Evolutionary conservation across 805 yeast species (phyloP).

Genomic region (Candida khao-thaluensis): DNA sequence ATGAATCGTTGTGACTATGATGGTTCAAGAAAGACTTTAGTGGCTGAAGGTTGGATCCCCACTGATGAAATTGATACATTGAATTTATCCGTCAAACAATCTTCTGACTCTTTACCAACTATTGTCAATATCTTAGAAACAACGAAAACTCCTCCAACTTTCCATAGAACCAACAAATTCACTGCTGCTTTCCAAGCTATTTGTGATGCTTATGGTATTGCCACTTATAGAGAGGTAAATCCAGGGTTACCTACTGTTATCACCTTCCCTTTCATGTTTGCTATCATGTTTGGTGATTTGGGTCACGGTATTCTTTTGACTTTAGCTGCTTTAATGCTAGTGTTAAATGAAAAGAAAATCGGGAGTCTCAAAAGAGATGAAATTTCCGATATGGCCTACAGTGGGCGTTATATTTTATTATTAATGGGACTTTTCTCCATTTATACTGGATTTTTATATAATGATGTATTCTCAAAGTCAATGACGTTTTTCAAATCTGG

Average conservation of each 20-base stretch:
- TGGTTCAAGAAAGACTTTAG: conserved; percentile 76
- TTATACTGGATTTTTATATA: conserved; percentile 92
- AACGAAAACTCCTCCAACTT: conserved; percentile 89
- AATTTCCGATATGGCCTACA: conserved; percentile 92
- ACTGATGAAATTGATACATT: conserved; percentile 67
- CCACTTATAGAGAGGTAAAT: conserved; percentile 90
- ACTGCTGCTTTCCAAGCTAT: conserved; percentile 90
- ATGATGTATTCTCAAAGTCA: conserved; percentile 89
- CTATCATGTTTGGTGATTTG: conserved; percentile 97
- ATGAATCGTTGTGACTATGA: conserved; percentile 81
- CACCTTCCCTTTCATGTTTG: conserved; percentile 98
- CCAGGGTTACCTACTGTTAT: conserved; percentile 94
- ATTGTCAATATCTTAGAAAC: conserved; percentile 63
- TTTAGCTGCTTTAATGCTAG: conserved; percentile 67
- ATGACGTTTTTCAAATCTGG: conserved; percentile 87
- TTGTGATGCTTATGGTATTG: conserved; percentile 93
- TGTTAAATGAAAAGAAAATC: conserved; percentile 70
- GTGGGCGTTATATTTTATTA: conserved; percentile 86
- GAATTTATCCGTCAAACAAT: conserved; percentile 62
- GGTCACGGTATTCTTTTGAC: conserved; percentile 92
- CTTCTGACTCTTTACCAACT: conserved; percentile 57
- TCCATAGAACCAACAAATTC: conserved; percentile 90
- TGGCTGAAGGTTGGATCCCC: conserved; percentile 98
- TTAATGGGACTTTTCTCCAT: conserved; percentile 94
- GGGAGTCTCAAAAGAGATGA: conserved; percentile 78